Percentiles rank a stretch among this genome's conserved stretches.
phyloP scores from a whole-genome alignment of 83 land plant species.

The Isoetes engelmannii region DNA sequence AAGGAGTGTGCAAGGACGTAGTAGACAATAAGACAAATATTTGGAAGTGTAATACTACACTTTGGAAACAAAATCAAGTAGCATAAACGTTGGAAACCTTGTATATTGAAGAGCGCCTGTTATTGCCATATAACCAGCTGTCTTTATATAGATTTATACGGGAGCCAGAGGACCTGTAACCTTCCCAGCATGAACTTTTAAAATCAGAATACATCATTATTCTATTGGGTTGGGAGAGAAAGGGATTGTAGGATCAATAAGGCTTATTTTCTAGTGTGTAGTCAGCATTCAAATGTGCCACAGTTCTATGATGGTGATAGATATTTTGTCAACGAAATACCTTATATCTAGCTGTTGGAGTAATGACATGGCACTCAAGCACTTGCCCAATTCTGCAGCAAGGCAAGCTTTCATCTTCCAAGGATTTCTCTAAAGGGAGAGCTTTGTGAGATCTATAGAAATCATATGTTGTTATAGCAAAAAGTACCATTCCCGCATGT shows the following conservation, averaged over 20 bases:
- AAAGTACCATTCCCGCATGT: background rate
- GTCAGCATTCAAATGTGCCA: too few relatives aligned
- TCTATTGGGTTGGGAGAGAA: background rate
- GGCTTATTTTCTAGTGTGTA: background rate
- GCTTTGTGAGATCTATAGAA: conserved; percentile 5
- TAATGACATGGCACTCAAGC: background rate
- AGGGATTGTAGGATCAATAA: background rate
- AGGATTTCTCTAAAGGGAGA: conserved; percentile 8
- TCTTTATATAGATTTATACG: conserved; percentile 10
- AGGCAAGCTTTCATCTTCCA: conserved; percentile 2
- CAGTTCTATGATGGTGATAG: background rate
- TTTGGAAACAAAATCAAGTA: too few relatives aligned
- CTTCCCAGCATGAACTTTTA: background rate
- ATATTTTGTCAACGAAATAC: background rate
- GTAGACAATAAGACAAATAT: too few relatives aligned
- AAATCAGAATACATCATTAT: background rate
- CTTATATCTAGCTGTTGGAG: conserved; percentile 16
- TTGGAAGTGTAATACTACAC: too few relatives aligned
- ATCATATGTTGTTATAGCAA: too few relatives aligned
- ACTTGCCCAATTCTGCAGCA: background rate
- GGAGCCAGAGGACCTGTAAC: conserved; percentile 9
- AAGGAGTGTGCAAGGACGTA: too few relatives aligned
- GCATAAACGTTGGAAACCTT: background rate
- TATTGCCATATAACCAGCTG: conserved; percentile 12
- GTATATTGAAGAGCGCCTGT: conserved; percentile 9